These are phyloP conservation scores for Circinella umbellata DNA, from an alignment of 371 early-diverging fungal species.

Conservation along the genomic window DNA sequence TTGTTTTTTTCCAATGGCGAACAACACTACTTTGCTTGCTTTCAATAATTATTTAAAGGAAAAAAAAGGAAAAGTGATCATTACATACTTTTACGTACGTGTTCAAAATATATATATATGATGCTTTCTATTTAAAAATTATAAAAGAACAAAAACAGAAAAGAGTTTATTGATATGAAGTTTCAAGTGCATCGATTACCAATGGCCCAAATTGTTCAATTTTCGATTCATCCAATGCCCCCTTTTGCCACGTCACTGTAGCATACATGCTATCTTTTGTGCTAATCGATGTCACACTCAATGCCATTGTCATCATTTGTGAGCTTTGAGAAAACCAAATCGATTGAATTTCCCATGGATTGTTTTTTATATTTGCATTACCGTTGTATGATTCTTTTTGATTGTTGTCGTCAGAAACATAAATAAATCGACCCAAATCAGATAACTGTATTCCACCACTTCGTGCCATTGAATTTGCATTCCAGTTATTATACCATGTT, in stretches of 20 bases:
- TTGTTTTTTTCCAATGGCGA: too few relatives aligned
- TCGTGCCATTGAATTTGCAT: conserved; percentile 28
- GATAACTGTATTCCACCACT: conserved; percentile 44
- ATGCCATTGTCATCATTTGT: conserved; percentile 27
- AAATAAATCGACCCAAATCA: conserved; percentile 34
- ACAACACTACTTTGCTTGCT: too few relatives aligned
- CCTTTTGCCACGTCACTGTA: conserved; percentile 41
- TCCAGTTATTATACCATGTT: conserved; percentile 23
- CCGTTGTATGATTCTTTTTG: too few relatives aligned
- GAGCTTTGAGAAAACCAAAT: conserved; percentile 46
- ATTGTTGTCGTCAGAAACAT: neutral
- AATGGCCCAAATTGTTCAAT: conserved; percentile 3
- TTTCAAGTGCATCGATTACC: neutral
- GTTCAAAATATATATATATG: too few relatives aligned
- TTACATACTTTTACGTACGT: too few relatives aligned
- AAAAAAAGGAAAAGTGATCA: too few relatives aligned
- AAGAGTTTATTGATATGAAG: too few relatives aligned
- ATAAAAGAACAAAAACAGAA: too few relatives aligned
- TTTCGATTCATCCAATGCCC: conserved; percentile 21
- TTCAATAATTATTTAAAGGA: too few relatives aligned
- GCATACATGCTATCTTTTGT: conserved; percentile 22
- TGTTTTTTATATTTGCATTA: neutral
- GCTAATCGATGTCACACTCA: conserved; percentile 31
- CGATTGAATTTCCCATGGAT: neutral
- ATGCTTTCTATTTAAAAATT: too few relatives aligned